Percentiles rank a stretch among this genome's conserved stretches.
Conservation (phyloP, 192 early-diverging fungal genomes). For the Gigaspora rosea region DNA sequence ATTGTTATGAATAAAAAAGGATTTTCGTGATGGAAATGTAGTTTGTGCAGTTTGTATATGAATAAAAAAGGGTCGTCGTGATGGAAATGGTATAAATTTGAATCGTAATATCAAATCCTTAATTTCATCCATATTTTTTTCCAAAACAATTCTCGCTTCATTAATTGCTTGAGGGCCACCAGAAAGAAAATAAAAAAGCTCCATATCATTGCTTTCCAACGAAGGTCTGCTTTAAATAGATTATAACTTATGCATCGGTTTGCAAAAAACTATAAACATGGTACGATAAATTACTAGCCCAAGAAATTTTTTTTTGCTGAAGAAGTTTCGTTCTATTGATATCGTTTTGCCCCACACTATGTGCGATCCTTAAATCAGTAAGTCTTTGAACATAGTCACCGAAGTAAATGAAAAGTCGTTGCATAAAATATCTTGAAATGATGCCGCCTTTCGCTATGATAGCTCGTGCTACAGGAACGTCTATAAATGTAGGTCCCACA, state of each 20-base stretch:
- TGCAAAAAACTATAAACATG: not conserved
- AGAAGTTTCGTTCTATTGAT: no score
- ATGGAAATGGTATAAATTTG: slow-evolving; percentile 15
- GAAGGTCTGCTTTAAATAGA: not conserved
- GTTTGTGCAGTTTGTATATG: no score
- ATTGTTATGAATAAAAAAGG: not conserved
- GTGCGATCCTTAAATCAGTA: not conserved
- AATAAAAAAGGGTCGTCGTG: no score
- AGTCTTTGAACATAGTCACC: slow-evolving; percentile 3
- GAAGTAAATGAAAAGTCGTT: not conserved
- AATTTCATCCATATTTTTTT: slow-evolving; percentile 7
- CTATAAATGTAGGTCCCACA: not conserved
- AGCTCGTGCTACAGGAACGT: not conserved
- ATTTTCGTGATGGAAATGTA: no score
- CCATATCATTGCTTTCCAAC: slow-evolving; percentile 12
- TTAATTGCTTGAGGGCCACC: not conserved
- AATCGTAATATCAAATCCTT: not conserved
- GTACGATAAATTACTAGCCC: not conserved
- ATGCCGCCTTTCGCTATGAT: not conserved
- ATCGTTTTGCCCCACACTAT: not conserved
- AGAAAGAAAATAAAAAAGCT: slow-evolving; percentile 6
- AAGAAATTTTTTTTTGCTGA: not conserved
- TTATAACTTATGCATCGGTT: not conserved
- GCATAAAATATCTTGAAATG: not conserved
- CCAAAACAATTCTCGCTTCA: not conserved